Conservation (phyloP, 1,284 basidiomycete species). For the Marasmius tenuissimus region DNA sequence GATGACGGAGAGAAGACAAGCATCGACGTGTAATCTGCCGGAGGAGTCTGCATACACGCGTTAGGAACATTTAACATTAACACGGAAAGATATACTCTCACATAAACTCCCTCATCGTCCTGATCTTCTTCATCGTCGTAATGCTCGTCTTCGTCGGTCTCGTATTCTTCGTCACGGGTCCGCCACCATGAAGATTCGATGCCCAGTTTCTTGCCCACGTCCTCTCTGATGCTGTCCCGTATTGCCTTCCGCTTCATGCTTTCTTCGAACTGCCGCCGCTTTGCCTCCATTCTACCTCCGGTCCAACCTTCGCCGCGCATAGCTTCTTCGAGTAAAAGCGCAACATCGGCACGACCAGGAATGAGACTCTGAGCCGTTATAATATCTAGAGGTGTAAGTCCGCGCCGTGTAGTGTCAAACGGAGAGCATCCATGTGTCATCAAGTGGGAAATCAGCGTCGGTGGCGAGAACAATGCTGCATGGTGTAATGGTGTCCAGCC, state of each 20-base stretch:
- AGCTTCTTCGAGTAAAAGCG: constrained; percentile 75
- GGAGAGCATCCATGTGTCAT: constrained; percentile 90
- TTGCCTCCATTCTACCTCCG: constrained; percentile 65
- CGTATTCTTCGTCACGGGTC: constrained; percentile 19
- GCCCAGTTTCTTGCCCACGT: constrained; percentile 55
- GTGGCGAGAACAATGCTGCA: constrained; percentile 85
- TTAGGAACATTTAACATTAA: background rate
- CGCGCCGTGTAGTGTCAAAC: constrained; percentile 70
- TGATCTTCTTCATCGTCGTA: constrained; percentile 48
- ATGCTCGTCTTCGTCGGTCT: constrained; percentile 37
- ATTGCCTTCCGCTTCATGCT: constrained; percentile 55
- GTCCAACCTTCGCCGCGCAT: constrained; percentile 80
- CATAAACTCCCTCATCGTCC: constrained; percentile 52
- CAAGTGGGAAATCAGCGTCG: constrained; percentile 89
- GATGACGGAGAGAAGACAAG: constrained; percentile 86
- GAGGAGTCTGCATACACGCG: constrained; percentile 56
- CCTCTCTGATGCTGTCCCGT: constrained; percentile 49
- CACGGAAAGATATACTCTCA: constrained; percentile 32
- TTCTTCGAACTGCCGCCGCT: constrained; percentile 56
- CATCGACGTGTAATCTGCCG: constrained; percentile 76
- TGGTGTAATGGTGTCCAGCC: constrained; percentile 98
- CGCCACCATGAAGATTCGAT: constrained; percentile 69
- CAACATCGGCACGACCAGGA: constrained; percentile 79
- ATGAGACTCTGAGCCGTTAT: constrained; percentile 77
- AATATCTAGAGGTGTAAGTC: constrained; percentile 83